Evolutionary conservation across 2,329 filamentous ascomycete species (phyloP).

Genomic region (Beauveria caledonica): DNA sequence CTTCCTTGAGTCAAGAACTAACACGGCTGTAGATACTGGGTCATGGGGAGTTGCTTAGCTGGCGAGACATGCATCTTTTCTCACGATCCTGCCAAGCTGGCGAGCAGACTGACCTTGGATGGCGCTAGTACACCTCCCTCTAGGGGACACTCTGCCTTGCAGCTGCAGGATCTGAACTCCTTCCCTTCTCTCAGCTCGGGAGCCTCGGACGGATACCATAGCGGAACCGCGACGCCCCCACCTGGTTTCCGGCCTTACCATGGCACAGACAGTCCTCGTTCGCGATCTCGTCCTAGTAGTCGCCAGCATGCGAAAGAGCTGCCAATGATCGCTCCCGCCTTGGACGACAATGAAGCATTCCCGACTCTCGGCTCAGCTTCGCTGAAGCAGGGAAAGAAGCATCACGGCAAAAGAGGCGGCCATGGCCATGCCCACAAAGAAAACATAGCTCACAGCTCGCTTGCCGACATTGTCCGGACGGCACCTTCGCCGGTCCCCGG

Average conservation of each 20-base stretch:
- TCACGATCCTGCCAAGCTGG: constrained; percentile 81
- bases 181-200: constrained; percentile 69
- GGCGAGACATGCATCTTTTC: constrained; percentile 95
- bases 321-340: constrained; percentile 61
- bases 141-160: constrained; percentile 58
- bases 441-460: constrained; percentile 60
- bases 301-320: constrained; percentile 56
- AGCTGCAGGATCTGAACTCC: constrained; percentile 73
- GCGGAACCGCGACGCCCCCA: constrained; percentile 53
- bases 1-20: neutral
- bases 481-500: constrained; percentile 71
- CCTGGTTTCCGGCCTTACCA: constrained; percentile 61
- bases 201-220: constrained; percentile 43
- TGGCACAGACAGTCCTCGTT: constrained; percentile 53
- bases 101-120: constrained; percentile 72
- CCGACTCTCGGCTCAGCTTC: constrained; percentile 74
- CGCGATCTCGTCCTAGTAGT: constrained; percentile 77
- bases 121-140: constrained; percentile 57
- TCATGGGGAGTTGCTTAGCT: constrained; percentile 90
- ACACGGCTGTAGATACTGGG: constrained; percentile 64
- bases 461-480: constrained; percentile 95
- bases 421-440: constrained; percentile 67
- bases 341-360: constrained; percentile 94
- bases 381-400: constrained; percentile 75
- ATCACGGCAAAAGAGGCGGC: constrained; percentile 83